These are phyloP conservation scores for Phragmites australis DNA, from an alignment of 176 grass and related monocot species.

Conservation along the genomic window DNA sequence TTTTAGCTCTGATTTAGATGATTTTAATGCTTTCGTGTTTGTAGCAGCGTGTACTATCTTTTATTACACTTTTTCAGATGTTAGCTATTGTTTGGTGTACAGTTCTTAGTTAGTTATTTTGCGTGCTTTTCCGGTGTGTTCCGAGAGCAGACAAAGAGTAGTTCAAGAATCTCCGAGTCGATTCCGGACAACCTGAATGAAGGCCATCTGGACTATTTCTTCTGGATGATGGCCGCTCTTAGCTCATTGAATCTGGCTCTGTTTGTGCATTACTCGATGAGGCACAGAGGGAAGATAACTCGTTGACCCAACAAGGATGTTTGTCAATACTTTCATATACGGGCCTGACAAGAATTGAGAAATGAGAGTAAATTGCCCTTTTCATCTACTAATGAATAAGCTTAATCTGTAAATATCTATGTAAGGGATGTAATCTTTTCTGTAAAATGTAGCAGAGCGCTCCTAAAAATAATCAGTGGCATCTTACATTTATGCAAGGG, in stretches of 20 bases:
- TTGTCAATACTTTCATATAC: neutral
- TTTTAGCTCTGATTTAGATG: too few relatives aligned
- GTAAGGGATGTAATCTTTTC: neutral
- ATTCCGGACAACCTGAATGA: conserved; percentile 53
- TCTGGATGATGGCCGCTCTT: conserved; percentile 38
- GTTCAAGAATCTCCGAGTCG: too few relatives aligned
- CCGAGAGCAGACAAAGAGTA: too few relatives aligned
- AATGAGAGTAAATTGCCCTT: neutral
- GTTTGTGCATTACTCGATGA: conserved; percentile 24
- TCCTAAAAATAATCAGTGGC: too few relatives aligned
- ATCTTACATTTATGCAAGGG: too few relatives aligned
- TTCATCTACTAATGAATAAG: neutral
- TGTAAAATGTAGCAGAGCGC: too few relatives aligned
- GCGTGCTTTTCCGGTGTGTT: too few relatives aligned
- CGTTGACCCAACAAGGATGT: neutral
- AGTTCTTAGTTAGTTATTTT: too few relatives aligned
- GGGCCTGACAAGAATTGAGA: neutral
- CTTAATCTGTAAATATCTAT: neutral
- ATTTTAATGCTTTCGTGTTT: too few relatives aligned
- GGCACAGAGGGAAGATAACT: conserved; percentile 8
- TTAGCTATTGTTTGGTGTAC: too few relatives aligned
- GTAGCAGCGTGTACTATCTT: too few relatives aligned
- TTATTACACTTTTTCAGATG: too few relatives aligned
- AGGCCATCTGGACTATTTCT: conserved; percentile 55
- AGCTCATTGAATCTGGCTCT: conserved; percentile 28